Evolutionary conservation across 2,329 filamentous ascomycete species (phyloP), one percentile per base, ranked within the genome.

Genomic region (Fonsecaea nubica): DNA sequence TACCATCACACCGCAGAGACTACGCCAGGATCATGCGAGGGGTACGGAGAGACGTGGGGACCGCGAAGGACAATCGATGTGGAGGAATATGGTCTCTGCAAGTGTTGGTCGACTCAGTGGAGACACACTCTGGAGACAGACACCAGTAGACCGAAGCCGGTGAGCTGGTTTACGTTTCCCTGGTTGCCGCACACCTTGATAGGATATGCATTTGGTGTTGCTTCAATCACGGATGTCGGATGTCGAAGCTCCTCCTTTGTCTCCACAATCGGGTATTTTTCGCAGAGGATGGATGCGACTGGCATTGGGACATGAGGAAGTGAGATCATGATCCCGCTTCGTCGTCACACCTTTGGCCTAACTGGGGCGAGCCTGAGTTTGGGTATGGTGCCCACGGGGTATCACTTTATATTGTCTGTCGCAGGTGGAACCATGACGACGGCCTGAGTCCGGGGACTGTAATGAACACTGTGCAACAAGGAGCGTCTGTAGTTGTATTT

Each of bases 41-140:
- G 45, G 21, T 12, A 13, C 18, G 18, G 45, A 50, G 45, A 25
- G 45, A n/a, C 32, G 38, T 6, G 32, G 32, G 30, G 54, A 70
- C 74, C 30, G 76, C 9, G 75, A 76, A 2, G 74, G 76, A 30
- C 75, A 76, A 48, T 77, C 78, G 25, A 76, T 74, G 57, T 83
- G 81, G 81, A 76, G 80, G 65, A 79, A 79, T 45, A 74, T 82
- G 61, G 75, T 81, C 35, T 77, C 79, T 5, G 71, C 81, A 15
- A 82, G 80, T 67, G 75, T 82, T 59, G 81, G 79, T 30, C 78
- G 79, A 15, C 75, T 83, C 8, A 82, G 78, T 64, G 81, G 81
- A 6, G 81, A 83, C 60, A 78, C 79, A n/a, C 48, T 73, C 8
- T 73, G 71, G 72, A 60, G 71, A 53, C 65, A 72, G 52, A 72